Conservation (phyloP, 2,329 filamentous ascomycete species). For the Colletotrichum horii region DNA sequence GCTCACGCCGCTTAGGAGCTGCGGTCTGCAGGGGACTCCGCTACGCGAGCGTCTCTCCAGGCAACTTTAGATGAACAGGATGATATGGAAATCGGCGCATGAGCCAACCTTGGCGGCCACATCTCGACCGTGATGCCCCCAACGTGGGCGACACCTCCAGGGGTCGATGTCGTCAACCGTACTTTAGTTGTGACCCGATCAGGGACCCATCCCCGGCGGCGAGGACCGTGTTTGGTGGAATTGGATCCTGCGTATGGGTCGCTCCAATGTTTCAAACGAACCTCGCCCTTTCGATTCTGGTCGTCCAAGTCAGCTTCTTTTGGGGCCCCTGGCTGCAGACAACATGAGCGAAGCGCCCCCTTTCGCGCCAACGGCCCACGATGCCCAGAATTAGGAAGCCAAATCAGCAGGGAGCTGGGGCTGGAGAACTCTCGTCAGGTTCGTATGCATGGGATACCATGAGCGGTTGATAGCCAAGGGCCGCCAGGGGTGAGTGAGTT, state of each 20-base stretch:
- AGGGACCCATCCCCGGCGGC: neutral
- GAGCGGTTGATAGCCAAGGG: neutral
- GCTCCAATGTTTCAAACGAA: constrained; percentile 4
- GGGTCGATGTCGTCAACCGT: constrained; percentile 12
- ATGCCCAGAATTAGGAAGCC: neutral
- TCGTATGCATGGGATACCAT: neutral
- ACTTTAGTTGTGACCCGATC: constrained; percentile 7
- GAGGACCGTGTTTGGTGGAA: neutral
- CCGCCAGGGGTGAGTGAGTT: neutral
- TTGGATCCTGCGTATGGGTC: neutral
- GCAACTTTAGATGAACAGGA: constrained; percentile 19
- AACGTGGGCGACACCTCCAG: neutral
- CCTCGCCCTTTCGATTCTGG: neutral
- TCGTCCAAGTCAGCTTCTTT: neutral
- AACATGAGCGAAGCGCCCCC: neutral
- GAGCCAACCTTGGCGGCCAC: neutral
- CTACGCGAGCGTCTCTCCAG: neutral
- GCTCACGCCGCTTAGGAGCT: neutral
- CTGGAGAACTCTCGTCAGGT: neutral
- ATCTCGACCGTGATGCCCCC: neutral
- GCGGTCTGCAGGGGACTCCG: neutral
- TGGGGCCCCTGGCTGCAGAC: neutral
- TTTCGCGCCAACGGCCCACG: neutral
- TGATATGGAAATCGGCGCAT: constrained; percentile 8
- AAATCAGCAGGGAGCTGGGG: neutral